Evolutionary conservation across 495 filamentous ascomycete species (phyloP).

Genomic region (Neurospora hispaniola): DNA sequence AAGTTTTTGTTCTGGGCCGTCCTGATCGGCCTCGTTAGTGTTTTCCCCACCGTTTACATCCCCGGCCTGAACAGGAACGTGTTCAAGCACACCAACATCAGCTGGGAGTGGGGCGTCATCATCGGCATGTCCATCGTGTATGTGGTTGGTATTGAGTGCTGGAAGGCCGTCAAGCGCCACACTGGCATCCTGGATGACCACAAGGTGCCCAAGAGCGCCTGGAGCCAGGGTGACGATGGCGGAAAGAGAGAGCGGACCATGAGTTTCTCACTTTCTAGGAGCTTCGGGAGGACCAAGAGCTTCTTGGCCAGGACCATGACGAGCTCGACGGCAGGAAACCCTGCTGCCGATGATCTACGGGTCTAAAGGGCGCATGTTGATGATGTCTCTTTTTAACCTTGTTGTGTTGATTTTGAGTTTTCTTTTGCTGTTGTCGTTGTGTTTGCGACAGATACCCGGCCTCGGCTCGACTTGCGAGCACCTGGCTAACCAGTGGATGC

Average conservation of each 20-base stretch:
- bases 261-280: slow-evolving; percentile 32
- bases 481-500: not conserved
- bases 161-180: slow-evolving; percentile 53
- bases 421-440: not conserved
- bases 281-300: slow-evolving; percentile 24
- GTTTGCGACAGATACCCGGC: not conserved
- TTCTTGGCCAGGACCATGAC: slow-evolving; percentile 10
- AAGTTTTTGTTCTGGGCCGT: slow-evolving; percentile 67
- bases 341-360: not conserved
- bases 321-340: not conserved
- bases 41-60: slow-evolving; percentile 67
- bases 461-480: not conserved
- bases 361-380: slow-evolving; percentile 1
- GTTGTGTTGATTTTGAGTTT: not conserved
- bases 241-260: slow-evolving; percentile 20
- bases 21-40: slow-evolving; percentile 50
- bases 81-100: slow-evolving; percentile 65
- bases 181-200: slow-evolving; percentile 34
- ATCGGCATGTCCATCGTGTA: slow-evolving; percentile 51
- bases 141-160: slow-evolving; percentile 51
- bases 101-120: slow-evolving; percentile 62
- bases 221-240: slow-evolving; percentile 35
- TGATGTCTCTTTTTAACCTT: not conserved
- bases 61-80: slow-evolving; percentile 56
- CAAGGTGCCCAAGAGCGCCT: slow-evolving; percentile 27